Evolutionary conservation across 768 basidiomycete genomes (phyloP).

Genomic region (Amyloporia xantha): DNA sequence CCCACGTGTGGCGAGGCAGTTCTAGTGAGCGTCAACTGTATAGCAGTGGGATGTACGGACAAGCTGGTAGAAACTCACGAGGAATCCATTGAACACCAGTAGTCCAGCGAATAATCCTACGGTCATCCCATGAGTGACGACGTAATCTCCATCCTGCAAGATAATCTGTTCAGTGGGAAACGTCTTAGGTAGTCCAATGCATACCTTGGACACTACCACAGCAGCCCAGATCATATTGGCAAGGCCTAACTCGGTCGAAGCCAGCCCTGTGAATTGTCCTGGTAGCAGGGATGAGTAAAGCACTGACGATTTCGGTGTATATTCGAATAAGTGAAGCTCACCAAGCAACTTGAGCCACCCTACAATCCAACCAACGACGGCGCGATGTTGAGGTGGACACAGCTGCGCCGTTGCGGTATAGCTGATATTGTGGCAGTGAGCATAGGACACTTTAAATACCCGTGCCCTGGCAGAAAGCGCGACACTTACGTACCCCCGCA

Average conservation of each 20-base stretch:
- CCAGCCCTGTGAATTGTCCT: conserved; percentile 80
- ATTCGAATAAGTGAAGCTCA: conserved; percentile 14
- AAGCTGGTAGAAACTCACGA: conserved; percentile 33
- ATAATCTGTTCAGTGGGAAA: conserved; percentile 5
- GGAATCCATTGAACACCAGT: conserved; percentile 66
- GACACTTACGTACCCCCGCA: conserved; percentile 58
- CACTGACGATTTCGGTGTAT: neutral
- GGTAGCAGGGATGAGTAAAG: conserved; percentile 45
- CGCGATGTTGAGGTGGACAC: conserved; percentile 56
- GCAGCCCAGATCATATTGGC: conserved; percentile 79
- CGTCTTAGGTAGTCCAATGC: conserved; percentile 23
- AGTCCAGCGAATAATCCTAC: conserved; percentile 75
- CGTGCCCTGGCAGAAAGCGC: neutral
- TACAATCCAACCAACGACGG: conserved; percentile 71
- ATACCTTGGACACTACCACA: conserved; percentile 49
- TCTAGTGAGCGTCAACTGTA: conserved; percentile 29
- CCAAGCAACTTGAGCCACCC: conserved; percentile 83
- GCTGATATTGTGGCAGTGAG: conserved; percentile 31
- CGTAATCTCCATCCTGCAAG: conserved; percentile 46
- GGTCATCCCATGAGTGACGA: conserved; percentile 59
- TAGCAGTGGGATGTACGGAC: neutral
- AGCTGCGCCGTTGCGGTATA: conserved; percentile 78
- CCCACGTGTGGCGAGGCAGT: conserved; percentile 67
- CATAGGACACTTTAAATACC: neutral
- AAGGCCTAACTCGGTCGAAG: conserved; percentile 81